These are phyloP conservation scores for Pilasporangium apinafurcum DNA, from an alignment of 352 stramenopile genomes.

Conservation along the genomic window DNA sequence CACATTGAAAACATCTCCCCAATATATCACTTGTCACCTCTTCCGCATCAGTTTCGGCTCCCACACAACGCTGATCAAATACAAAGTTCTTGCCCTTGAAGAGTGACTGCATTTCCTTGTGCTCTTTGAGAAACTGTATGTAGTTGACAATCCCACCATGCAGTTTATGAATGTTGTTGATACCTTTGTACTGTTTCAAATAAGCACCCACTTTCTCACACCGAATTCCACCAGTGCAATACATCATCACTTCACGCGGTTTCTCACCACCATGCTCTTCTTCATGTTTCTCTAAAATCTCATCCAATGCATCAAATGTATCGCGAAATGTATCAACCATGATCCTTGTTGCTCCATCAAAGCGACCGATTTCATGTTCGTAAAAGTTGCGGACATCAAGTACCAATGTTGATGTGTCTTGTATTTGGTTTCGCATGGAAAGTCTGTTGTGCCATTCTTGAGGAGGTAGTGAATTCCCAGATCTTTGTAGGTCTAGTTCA, in stretches of 20 bases:
- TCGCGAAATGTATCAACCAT: conserved; percentile 63
- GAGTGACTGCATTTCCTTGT: conserved; percentile 17
- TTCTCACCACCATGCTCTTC: conserved; percentile 21
- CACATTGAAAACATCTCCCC: conserved; percentile 32
- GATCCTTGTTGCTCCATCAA: conserved; percentile 38
- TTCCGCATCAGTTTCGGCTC: conserved; percentile 4
- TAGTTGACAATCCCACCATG: conserved; percentile 61
- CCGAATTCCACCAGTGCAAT: conserved; percentile 58
- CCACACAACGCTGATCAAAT: conserved; percentile 34
- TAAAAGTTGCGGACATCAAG: conserved; percentile 54
- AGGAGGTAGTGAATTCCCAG: conserved; percentile 13
- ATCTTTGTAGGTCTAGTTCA: conserved; percentile 16
- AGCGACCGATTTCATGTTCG: conserved; percentile 49
- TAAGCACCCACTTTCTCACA: conserved; percentile 69
- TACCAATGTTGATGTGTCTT: conserved; percentile 20
- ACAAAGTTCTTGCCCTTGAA: conserved; percentile 39
- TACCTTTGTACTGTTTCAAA: conserved; percentile 44
- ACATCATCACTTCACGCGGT: conserved; percentile 45
- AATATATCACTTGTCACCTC: conserved; percentile 27
- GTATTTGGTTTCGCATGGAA: conserved; percentile 11
- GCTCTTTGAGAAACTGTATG: conserved; percentile 35
- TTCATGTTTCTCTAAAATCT: conserved; percentile 27
- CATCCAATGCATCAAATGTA: conserved; percentile 43
- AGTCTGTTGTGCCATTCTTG: conserved; percentile 33
- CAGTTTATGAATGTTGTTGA: conserved; percentile 49